phyloP scores from a whole-genome alignment of 257 asterid genomes.

The Coffea canephora region DNA sequence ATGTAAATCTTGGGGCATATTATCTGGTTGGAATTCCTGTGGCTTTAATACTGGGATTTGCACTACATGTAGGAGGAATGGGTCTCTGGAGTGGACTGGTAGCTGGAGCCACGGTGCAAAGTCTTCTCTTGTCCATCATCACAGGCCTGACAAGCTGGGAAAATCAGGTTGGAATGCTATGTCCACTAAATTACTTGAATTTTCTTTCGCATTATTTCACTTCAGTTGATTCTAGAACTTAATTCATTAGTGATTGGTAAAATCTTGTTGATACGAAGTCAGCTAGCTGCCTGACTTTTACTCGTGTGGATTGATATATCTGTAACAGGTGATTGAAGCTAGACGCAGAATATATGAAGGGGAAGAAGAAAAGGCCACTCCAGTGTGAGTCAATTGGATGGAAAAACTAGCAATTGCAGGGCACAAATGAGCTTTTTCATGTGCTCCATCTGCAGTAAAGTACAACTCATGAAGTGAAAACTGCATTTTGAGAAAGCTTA shows the following conservation, averaged over 20 bases:
- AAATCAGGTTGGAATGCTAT: constrained; percentile 45
- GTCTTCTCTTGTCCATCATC: constrained; percentile 42
- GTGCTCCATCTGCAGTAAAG: no score
- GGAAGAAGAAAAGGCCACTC: no score
- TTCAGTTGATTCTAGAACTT: neutral
- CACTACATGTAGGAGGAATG: constrained; percentile 40
- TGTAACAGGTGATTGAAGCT: constrained; percentile 34
- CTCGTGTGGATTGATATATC: constrained; percentile 11
- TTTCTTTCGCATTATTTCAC: neutral
- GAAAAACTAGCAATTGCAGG: no score
- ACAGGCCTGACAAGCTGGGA: constrained; percentile 67
- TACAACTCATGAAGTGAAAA: no score
- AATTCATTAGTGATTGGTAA: neutral
- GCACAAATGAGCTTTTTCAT: no score
- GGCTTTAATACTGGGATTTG: constrained; percentile 66
- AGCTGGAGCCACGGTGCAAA: constrained; percentile 59
- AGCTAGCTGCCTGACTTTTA: neutral
- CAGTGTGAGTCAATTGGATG: no score
- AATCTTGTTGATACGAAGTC: neutral
- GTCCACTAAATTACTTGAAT: neutral
- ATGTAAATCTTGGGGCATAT: constrained; percentile 70
- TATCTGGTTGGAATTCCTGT: constrained; percentile 75
- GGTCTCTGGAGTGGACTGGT: constrained; percentile 81
- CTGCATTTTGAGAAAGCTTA: no score
- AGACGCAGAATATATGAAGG: no score